These are phyloP conservation scores for Acorus calamus DNA, from an alignment of 106 monocot genomes.

Conservation along the genomic window DNA sequence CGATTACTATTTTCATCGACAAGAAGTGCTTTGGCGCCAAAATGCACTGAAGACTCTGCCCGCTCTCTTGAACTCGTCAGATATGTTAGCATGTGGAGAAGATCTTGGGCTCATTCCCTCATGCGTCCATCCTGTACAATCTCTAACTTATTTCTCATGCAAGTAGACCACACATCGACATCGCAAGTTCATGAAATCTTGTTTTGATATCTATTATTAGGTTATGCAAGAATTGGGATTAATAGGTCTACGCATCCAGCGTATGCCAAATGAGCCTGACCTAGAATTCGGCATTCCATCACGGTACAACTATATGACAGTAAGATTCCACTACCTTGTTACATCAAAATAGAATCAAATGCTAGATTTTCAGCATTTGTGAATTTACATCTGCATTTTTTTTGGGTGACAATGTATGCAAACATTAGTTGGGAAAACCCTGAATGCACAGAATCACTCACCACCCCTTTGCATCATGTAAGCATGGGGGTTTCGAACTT, in stretches of 20 bases:
- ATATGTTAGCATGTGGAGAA: constrained; percentile 98
- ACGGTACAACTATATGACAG: constrained; percentile 83
- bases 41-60: constrained; percentile 93
- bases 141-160: neutral
- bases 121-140: constrained; percentile 70
- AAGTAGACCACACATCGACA: too few relatives aligned
- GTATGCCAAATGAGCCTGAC: constrained; percentile 80
- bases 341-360: too few relatives aligned
- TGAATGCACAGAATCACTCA: too few relatives aligned
- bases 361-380: too few relatives aligned
- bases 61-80: constrained; percentile 73
- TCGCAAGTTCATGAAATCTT: neutral
- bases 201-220: constrained; percentile 17
- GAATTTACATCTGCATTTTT: too few relatives aligned
- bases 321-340: constrained; percentile 4
- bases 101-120: constrained; percentile 85
- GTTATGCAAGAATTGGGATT: constrained; percentile 92
- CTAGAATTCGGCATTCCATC: constrained; percentile 85
- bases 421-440: too few relatives aligned
- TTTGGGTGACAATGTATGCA: too few relatives aligned
- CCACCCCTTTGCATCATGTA: too few relatives aligned
- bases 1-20: constrained; percentile 90
- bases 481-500: too few relatives aligned
- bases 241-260: constrained; percentile 89
- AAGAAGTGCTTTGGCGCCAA: constrained; percentile 86